Evolutionary conservation across 1,284 basidiomycete species (phyloP), one percentile per base, ranked within the genome.

Genomic region (Porogramme epimiltina): DNA sequence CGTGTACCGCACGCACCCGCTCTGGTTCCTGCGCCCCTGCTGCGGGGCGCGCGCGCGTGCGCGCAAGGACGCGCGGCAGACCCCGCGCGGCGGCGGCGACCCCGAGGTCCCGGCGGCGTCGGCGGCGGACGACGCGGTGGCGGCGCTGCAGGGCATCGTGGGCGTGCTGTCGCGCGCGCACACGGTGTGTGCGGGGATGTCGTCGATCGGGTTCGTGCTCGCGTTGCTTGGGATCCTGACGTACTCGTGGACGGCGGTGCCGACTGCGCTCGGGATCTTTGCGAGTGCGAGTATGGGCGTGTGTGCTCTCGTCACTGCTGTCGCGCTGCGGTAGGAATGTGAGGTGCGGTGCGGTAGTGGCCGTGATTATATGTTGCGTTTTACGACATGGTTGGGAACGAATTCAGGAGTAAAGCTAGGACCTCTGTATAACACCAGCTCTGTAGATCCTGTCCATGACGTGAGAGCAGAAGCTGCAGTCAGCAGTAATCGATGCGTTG

Each of bases 241-340:
- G 33, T 73, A 63, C 50, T 59, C 65, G 19, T 75, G 72, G 73
- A 61, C 65, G 18, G 53, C 55, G 33, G 61, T 73, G 15, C 67
- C 67, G 10, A 39, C 45, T 16, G 60, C 59, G 38, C 56, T 71
- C 18, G 59, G 69, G 38, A 65, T 73, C 33, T 70, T 71, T 44
- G 64, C 64, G 20, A 69, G 67, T 25, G 59, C 56, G 8, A 70
- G 65, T 46, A 57, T 73, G 45, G 66, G 56, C 6, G 49, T 58
- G 19, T 69, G 66, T 49, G 42, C 57, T 9, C 20, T 64, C 22
- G 54, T 55, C 4, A 53, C 56, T 11, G 25, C 63, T 31, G 37
- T 63, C 25, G 64, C 66, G 9, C 55, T 67, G 6, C 52, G 64
- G 36, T 56, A 19, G 34, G 28, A 31, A 8, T 8, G 15, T 31